Base-by-base conservation (phyloP, 2,329 filamentous ascomycete species). In the Sclerotinia nivalis region DNA sequence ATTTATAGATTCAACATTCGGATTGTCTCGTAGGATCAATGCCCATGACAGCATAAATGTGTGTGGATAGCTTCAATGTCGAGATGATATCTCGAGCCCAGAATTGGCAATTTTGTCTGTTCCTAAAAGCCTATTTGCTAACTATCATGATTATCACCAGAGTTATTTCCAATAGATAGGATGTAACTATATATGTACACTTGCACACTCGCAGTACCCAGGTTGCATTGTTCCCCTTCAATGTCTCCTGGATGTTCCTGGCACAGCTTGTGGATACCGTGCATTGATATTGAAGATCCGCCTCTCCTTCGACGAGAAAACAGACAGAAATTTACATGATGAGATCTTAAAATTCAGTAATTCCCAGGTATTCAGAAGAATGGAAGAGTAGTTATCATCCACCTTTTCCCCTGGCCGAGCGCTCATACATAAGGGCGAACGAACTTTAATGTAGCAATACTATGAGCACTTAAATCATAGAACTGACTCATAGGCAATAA, bases 401-500 rank as follows among this genome's bases (percentile, higher is more conserved):
- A 18, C 31, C 31, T n/a, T 40, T 15, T 4, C 0, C 31, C 55
- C 55, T 58, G 6, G 31, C 13, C 28, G 22, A 40, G 22, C 15
- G 40, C 12, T 43, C 40, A 43, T 43, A 43, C 18, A 43, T 43
- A 43, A 37, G 31, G 22, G 43, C 20, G 25, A 22, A 31, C 18
- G 25, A 25, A 61, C 20, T 8, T 47, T 61, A 43, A 43, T 18
- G 5, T 43, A 18, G 40, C 40, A 43, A 18, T 6, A 43, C 15
- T 43, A 43, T 62, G 59, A 62, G 59, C 45, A 62, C 59, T 34
- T 49, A 20, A 22, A 49, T 37, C 59, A 62, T 18, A 62, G 59
- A 34, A 28, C 7, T n/a, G 10, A 49, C 10, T 25, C 25, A 45
- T 22, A n/a, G 8, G 34, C 18, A 40, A 15, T 18, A 43, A 64